Evolutionary conservation across 2,329 filamentous ascomycete genomes (phyloP), one percentile per base, ranked within the genome.

Genomic region (Coniella lustricola): DNA sequence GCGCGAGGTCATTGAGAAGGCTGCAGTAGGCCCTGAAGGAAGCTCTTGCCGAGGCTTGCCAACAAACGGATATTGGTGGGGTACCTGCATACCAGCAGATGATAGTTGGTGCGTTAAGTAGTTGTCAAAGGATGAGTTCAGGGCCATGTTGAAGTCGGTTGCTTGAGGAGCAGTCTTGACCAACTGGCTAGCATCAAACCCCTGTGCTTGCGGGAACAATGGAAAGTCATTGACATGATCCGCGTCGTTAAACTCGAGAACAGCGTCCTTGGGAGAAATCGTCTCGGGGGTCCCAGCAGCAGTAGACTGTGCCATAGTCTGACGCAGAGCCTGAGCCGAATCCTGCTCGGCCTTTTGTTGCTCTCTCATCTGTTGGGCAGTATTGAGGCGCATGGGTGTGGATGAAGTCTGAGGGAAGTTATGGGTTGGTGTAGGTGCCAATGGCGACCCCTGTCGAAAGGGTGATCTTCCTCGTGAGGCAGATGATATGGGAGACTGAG

Each of bases 231-330:
- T 69, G 41, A 85, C 84, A 16, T 84, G 82, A 3, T 90, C 86
- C 0, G 73, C 67, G 34, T 93, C 88, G 53, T 84, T 79, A 62
- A 90, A 95, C 52, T 96, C 90, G 43, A 96, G 69, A 51, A 95
- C 69, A 1, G 90, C 87, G 60, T 97, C 91, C 68, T 95, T 94
- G 20, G 91, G 93, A 1, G 91, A 97, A 40, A 98, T 95, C 0
- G 91, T 95, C 66, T 88, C 87, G n/a, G 84, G 75, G 0, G 75
- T 76, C 5, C 73, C 64, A 1, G 72, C 69, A 39, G 75, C 65
- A 22, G 68, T 56, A 56, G 61, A 57, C 54, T 67, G 60, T 49
- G 63, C 54, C 53, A 73, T 59, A 32, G 73, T 69, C 17, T 72
- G 66, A 36, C 68, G 69, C 16, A 70, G 55, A 9, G 68, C 61